Percentiles rank a stretch among this genome's conserved stretches.
Evolutionary conservation across 2,329 filamentous ascomycete genomes (phyloP).

Genomic region (Pestalotiopsis sp.): DNA sequence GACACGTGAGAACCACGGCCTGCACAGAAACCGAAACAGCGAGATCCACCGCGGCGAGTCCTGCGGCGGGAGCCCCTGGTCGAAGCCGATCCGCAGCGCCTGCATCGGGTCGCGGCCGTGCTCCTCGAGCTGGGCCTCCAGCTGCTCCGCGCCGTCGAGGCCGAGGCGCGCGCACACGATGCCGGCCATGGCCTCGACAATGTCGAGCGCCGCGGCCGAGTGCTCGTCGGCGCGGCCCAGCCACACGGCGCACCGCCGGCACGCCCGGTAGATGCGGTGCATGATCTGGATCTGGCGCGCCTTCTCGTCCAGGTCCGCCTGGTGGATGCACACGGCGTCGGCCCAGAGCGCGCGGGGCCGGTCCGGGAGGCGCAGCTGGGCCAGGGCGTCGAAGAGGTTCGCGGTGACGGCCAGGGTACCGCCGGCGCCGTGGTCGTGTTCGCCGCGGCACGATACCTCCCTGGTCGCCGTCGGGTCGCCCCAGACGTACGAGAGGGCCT

Average conservation of each 20-base stretch:
- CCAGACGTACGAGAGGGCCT: constrained; percentile 19
- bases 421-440: not conserved
- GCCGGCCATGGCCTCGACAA: not conserved
- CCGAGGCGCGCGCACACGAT: not conserved
- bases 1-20: constrained; percentile 6
- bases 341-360: constrained; percentile 10
- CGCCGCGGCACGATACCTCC: not conserved
- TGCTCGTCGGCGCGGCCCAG: not conserved
- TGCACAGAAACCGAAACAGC: not conserved
- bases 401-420: not conserved
- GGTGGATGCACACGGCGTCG: constrained; percentile 17
- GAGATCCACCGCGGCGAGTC: constrained; percentile 4
- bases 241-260: constrained; percentile 10
- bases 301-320: constrained; percentile 14
- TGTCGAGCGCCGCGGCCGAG: constrained; percentile 6
- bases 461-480: not conserved
- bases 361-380: not conserved
- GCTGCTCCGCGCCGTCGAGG: too few relatives aligned
- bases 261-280: constrained; percentile 14
- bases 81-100: not conserved
- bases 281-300: constrained; percentile 13
- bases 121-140: not conserved
- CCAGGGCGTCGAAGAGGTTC: constrained; percentile 11
- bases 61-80: not conserved
- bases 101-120: not conserved